Base-by-base conservation (phyloP, 805 yeast species). In the Starmera amethionina region DNA sequence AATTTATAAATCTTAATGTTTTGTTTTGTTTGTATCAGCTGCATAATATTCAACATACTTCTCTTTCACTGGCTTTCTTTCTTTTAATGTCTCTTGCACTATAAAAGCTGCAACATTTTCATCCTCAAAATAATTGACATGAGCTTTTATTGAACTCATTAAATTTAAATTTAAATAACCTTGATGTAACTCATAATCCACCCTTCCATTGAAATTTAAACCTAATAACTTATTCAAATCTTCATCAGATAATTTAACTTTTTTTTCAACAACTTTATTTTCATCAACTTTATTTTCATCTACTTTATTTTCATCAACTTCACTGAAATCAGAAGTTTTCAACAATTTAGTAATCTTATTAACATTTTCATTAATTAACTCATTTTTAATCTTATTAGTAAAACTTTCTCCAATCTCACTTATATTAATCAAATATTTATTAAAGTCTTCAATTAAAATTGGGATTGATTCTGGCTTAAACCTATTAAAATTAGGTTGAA, bases 111-210 rank as follows among this genome's bases (percentile, higher is more conserved):
- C 88, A 31, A 90, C 78, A 51, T 88, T 88, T 38, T 77, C 71
- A 49, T 87, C 95, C 54, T 87, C 95, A 56, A 90, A 81, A 58
- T 90, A 90, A 36, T 86, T 77, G 12, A 85, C 77, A 59, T 90
- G 98, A 0, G 97, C 93, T 38, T 84, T 84, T 8, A 90, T 66
- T 0, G 95, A 93, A 4, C 87, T 74, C 10, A 90, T 68, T 30
- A 87, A 59, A 27, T 94, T 83, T 16, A 88, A 72, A 50, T 88
- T 96, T 46, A 89, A 72, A 18, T 81, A 68, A 9, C 90, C 85
- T 55, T 80, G 82, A 4, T 86, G 86, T 19, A 90, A 63, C 4
- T 80, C 70, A 57, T 83, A 87, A 58, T 90, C 98, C 1, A 90
- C 67, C 40, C 97, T 67, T 0, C 95, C 96, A 16, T 75, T 73